Evolutionary conservation across 2,329 filamentous ascomycete species (phyloP), one percentile per base, ranked within the genome.

Genomic region (Fusarium miscanthi): DNA sequence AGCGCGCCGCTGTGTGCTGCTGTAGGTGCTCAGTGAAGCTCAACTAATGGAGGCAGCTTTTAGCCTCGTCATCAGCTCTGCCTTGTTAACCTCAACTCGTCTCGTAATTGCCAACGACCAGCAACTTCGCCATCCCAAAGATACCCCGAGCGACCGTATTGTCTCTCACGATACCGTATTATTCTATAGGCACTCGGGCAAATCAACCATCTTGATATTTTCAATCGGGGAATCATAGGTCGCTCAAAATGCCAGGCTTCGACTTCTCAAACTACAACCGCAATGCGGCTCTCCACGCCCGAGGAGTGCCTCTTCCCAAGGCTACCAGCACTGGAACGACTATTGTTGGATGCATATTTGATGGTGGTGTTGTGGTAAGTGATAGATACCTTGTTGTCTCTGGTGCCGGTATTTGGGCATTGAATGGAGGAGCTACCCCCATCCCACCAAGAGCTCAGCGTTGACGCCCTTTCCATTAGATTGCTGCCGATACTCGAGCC

Each of bases 181-280:
- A 53, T 59, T 23, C 46, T 38, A 33, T 25, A 19, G 46, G 31
- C 14, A 33, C 33, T 41, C 35, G 31, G 17, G 42, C 61, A 63
- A 35, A 16, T 33, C 59, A 23, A 23, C 46, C 37, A 54, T 30
- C 66, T 66, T 62, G 53, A 58, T 51, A 64, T 61, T 59, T 65
- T 56, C 58, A 45, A 64, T 58, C 58, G 51, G 67, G 67, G 33
- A 66, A 66, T 58, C 59, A 52, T 54, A 74, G 59, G 57, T 69
- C 58, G 54, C 69, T 69, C 85, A 91, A 80, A 79, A 99, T 99
- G 96, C 92, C 93, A 79, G 95, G 95, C 86, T 97, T 98, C 89
- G 95, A 98, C 87, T 99, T 99, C 89, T 97, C 94, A 84, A 99
- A 99, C 89, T 96, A 98, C 90, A 97, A 97, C 90, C 94, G 96